These are phyloP conservation scores for Starmerella cellae DNA, from an alignment of 805 yeast species.

Conservation along the genomic window DNA sequence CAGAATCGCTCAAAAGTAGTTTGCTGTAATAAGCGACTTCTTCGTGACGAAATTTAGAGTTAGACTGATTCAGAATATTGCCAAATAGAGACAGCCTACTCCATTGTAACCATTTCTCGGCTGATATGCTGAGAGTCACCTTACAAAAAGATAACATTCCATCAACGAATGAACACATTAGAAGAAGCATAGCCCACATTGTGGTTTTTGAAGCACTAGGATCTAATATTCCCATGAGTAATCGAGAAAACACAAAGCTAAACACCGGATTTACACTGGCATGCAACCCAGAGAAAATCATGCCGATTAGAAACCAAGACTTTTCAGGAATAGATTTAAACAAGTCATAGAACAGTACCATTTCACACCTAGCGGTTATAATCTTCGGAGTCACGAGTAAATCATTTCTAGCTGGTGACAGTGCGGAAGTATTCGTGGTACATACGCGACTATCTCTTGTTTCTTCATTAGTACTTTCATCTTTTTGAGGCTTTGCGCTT, in stretches of 20 bases:
- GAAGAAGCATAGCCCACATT: constrained; percentile 58
- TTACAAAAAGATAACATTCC: constrained; percentile 44
- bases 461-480: too few relatives aligned
- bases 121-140: constrained; percentile 38
- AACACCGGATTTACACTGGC: constrained; percentile 65
- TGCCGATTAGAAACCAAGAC: constrained; percentile 34
- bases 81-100: constrained; percentile 40
- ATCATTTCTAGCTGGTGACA: too few relatives aligned
- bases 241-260: constrained; percentile 60
- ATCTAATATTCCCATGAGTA: constrained; percentile 52
- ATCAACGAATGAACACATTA: constrained; percentile 49
- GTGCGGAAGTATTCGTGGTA: too few relatives aligned
- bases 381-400: too few relatives aligned
- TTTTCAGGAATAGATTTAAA: constrained; percentile 21
- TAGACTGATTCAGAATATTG: constrained; percentile 31
- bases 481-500: too few relatives aligned
- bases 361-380: not conserved
- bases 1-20: constrained; percentile 62
- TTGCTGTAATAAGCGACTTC: constrained; percentile 42
- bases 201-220: constrained; percentile 21
- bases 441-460: too few relatives aligned
- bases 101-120: constrained; percentile 54
- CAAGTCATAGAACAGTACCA: too few relatives aligned
- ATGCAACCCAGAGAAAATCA: constrained; percentile 39
- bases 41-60: constrained; percentile 33